A percentile compares a stretch with the other conserved stretches of the same genome.
Conservation (phyloP, 1,139 yeast species). For the Geotrichum klebahnii region DNA sequence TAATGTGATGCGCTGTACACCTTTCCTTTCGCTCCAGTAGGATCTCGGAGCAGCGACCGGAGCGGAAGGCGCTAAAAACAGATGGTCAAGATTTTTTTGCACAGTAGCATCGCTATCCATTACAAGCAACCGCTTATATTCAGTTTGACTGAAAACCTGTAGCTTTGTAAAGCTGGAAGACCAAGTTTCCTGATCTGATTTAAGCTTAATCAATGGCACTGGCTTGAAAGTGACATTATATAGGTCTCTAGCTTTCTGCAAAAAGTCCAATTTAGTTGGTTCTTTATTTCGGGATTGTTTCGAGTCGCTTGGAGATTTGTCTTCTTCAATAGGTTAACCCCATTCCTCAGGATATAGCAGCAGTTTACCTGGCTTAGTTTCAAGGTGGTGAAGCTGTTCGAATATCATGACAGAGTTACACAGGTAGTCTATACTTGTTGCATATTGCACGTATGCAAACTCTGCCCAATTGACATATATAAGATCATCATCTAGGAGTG, state of each 20-base stretch:
- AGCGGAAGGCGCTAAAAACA: slow-evolving; percentile 46
- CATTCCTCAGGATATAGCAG: slow-evolving; percentile 31
- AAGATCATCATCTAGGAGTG: no score
- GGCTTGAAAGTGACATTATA: slow-evolving; percentile 32
- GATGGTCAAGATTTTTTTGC: slow-evolving; percentile 42
- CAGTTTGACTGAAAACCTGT: slow-evolving; percentile 44
- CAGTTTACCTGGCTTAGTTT: slow-evolving; percentile 43
- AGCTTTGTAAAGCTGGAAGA: slow-evolving; percentile 48
- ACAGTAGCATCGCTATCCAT: slow-evolving; percentile 44
- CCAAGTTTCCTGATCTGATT: slow-evolving; percentile 42
- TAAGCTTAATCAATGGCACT: slow-evolving; percentile 28
- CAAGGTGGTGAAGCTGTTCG: slow-evolving; percentile 35
- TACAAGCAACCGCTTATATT: slow-evolving; percentile 48
- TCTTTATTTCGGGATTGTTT: background rate
- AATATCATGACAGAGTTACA: slow-evolving; percentile 47
- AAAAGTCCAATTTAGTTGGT: background rate
- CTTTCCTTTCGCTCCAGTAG: slow-evolving; percentile 30
- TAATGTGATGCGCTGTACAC: slow-evolving; percentile 11
- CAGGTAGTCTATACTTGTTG: slow-evolving; percentile 43
- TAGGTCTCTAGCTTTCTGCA: slow-evolving; percentile 6
- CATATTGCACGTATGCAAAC: slow-evolving; percentile 48
- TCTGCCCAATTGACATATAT: slow-evolving; percentile 21
- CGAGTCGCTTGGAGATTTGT: no score
- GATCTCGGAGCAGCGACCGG: slow-evolving; percentile 39
- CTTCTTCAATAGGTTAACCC: no score